Percentiles rank a stretch among this genome's conserved stretches.
Conservation (phyloP, 2,329 filamentous ascomycete genomes). For the Penicillium glabrum region DNA sequence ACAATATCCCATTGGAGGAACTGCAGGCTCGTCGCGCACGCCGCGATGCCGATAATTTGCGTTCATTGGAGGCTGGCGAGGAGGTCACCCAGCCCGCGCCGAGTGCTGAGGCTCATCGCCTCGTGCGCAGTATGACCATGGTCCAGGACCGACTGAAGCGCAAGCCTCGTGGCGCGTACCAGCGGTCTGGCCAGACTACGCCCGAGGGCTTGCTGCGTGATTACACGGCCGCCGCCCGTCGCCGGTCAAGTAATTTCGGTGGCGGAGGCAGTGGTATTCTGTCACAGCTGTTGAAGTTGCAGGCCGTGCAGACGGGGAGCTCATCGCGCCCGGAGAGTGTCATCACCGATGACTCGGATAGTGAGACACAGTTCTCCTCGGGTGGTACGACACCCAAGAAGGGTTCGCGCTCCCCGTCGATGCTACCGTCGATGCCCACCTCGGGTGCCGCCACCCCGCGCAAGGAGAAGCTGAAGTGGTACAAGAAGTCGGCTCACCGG, state of each 20-base stretch:
- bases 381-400: constrained; percentile 30
- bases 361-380: constrained; percentile 25
- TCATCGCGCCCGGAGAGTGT: constrained; percentile 28
- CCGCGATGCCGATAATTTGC: constrained; percentile 14
- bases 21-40: constrained; percentile 21
- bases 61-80: constrained; percentile 18
- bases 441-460: constrained; percentile 35
- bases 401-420: constrained; percentile 20
- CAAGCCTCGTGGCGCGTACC: constrained; percentile 32
- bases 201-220: constrained; percentile 28
- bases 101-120: constrained; percentile 38
- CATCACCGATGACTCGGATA: constrained; percentile 33
- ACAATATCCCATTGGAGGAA: constrained; percentile 23
- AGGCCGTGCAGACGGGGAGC: constrained; percentile 51
- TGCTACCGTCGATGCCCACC: constrained; percentile 16
- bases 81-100: constrained; percentile 20
- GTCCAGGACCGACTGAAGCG: constrained; percentile 24
- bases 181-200: constrained; percentile 33
- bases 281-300: constrained; percentile 69
- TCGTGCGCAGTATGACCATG: constrained; percentile 38
- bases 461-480: constrained; percentile 44
- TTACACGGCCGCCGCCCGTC: constrained; percentile 19
- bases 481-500: constrained; percentile 38
- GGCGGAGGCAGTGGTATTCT: constrained; percentile 59
- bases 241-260: constrained; percentile 25